These are phyloP conservation scores for Blastobotrys ciferrii DNA, from an alignment of 1,139 yeast genomes.

Conservation along the genomic window DNA sequence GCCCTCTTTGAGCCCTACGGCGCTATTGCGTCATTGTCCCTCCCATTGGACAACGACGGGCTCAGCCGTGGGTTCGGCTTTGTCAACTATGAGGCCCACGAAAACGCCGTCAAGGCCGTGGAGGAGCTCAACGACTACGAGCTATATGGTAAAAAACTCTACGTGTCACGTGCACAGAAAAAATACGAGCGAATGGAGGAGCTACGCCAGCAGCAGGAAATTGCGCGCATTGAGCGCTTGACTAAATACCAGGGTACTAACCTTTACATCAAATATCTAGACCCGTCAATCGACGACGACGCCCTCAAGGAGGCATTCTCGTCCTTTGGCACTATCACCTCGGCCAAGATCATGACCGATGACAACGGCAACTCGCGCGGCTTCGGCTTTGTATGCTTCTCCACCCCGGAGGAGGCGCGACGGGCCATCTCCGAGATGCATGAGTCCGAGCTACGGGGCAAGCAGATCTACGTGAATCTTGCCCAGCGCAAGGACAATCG, in stretches of 20 bases:
- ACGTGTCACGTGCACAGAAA: constrained; percentile 99
- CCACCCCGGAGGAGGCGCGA: constrained; percentile 98
- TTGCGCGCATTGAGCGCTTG: constrained; percentile 86
- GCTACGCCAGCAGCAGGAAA: constrained; percentile 92
- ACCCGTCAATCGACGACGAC: constrained; percentile 89
- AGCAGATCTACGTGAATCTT: constrained; percentile 97
- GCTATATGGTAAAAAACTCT: constrained; percentile 77
- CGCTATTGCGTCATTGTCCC: constrained; percentile 75
- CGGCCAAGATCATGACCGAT: constrained; percentile 95
- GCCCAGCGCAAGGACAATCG: constrained; percentile 99
- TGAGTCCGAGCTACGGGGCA: constrained; percentile 92
- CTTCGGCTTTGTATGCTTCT: constrained; percentile 97
- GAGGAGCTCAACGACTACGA: constrained; percentile 89
- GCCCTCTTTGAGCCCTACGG: constrained; percentile 76
- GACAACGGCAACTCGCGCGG: constrained; percentile 96
- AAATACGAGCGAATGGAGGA: constrained; percentile 97
- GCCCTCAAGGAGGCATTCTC: constrained; percentile 88
- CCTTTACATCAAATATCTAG: constrained; percentile 94
- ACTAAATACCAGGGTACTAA: constrained; percentile 97
- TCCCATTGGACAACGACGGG: constrained; percentile 83
- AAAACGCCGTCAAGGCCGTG: constrained; percentile 86
- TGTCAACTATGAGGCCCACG: constrained; percentile 86
- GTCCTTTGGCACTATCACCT: constrained; percentile 91
- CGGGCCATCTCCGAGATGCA: constrained; percentile 98
- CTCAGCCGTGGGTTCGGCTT: constrained; percentile 96